Evolutionary conservation across 805 yeast species (phyloP).

Genomic region (Sugiyamaella valdiviana): DNA sequence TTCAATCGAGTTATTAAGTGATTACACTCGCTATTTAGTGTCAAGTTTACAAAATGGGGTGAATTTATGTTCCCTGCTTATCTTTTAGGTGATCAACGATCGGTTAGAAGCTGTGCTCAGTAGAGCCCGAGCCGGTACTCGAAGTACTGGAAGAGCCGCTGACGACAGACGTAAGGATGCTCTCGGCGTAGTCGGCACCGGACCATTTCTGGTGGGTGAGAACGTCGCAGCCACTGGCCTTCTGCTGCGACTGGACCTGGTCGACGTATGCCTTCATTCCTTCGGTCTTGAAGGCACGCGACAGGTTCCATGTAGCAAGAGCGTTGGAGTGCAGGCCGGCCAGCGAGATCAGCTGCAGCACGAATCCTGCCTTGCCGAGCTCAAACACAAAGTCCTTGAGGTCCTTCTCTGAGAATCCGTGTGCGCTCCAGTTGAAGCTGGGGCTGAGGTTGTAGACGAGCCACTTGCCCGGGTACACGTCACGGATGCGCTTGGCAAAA

Average conservation of each 20-base stretch:
- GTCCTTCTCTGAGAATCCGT: constrained; percentile 45
- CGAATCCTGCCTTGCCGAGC: constrained; percentile 51
- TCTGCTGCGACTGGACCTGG: constrained; percentile 44
- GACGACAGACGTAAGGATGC: constrained; percentile 38
- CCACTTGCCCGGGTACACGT: constrained; percentile 45
- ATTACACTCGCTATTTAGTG: too few relatives aligned
- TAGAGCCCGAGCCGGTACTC: constrained; percentile 39
- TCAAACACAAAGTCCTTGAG: constrained; percentile 47
- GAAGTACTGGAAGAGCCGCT: constrained; percentile 42
- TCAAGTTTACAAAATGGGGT: too few relatives aligned
- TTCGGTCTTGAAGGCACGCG: constrained; percentile 41
- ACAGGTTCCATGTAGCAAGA: constrained; percentile 45
- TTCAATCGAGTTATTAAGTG: too few relatives aligned
- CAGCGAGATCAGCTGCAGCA: constrained; percentile 52
- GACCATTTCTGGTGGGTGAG: constrained; percentile 59
- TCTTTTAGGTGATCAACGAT: too few relatives aligned
- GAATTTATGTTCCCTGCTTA: too few relatives aligned
- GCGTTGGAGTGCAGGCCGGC: constrained; percentile 56
- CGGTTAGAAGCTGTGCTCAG: constrained; percentile 31
- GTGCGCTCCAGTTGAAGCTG: constrained; percentile 53
- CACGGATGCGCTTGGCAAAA: constrained; percentile 44
- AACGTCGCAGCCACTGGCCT: constrained; percentile 43
- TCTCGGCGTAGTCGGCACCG: constrained; percentile 51
- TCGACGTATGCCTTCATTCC: constrained; percentile 60
- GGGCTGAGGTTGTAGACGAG: constrained; percentile 58